A percentile compares a stretch with the other conserved stretches of the same genome.
These are phyloP conservation scores for Colletotrichum eleusines DNA, from an alignment of 2,329 filamentous ascomycete genomes.

Conservation along the genomic window DNA sequence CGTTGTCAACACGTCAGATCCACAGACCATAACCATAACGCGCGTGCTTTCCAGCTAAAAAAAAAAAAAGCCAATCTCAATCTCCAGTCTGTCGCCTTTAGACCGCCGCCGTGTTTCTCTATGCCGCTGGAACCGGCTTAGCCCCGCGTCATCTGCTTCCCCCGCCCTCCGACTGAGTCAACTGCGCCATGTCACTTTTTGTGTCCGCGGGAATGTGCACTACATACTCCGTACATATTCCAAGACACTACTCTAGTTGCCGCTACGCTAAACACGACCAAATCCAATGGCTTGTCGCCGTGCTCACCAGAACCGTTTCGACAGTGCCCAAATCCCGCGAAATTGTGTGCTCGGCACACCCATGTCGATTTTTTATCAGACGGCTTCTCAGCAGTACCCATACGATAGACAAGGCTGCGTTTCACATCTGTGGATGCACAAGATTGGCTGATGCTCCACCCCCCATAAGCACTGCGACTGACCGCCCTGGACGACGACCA, in stretches of 20 bases:
- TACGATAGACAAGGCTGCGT: conserved; percentile 20
- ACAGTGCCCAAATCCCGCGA: conserved; percentile 2
- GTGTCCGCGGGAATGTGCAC: neutral
- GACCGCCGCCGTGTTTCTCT: conserved; percentile 28
- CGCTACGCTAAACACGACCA: neutral
- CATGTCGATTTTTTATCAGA: conserved; percentile 30
- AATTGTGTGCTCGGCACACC: conserved; percentile 12
- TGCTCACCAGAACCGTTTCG: conserved; percentile 12
- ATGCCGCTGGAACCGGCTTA: conserved; percentile 37
- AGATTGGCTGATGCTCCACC: conserved; percentile 39
- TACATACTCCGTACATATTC: neutral
- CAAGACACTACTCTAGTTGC: neutral
- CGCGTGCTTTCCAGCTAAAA: conserved; percentile 38
- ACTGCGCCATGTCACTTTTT: no score
- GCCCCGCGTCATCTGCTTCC: neutral
- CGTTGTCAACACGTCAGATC: conserved; percentile 39
- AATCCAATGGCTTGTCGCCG: neutral
- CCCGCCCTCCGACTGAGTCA: no score
- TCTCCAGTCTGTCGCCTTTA: conserved; percentile 23
- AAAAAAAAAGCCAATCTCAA: conserved; percentile 40
- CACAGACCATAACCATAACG: conserved; percentile 28
- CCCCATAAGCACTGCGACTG: conserved; percentile 11
- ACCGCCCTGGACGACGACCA: conserved; percentile 8
- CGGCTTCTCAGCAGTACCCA: conserved; percentile 27
- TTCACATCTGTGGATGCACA: conserved; percentile 36